Conservation (phyloP, 2,329 filamentous ascomycete species). For the Paradendryphiella salina region DNA sequence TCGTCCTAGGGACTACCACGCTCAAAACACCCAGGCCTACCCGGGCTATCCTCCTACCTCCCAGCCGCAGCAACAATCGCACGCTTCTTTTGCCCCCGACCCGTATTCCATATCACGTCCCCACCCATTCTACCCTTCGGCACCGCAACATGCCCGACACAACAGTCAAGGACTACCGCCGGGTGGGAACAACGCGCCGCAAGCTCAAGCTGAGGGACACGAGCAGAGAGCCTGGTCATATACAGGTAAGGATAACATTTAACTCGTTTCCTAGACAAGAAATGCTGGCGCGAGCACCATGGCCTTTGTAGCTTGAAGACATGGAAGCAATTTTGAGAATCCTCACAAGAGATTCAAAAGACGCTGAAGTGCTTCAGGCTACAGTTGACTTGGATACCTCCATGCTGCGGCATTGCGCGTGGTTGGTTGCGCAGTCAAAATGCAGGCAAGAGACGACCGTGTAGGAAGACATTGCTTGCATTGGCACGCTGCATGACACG, state of each 20-base stretch:
- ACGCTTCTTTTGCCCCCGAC: conserved; percentile 52
- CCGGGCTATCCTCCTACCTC: conserved; percentile 43
- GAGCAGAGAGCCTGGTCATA: conserved; percentile 41
- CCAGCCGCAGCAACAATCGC: conserved; percentile 44
- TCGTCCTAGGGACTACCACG: conserved; percentile 54
- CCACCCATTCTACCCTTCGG: conserved; percentile 52
- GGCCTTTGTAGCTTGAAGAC: background rate
- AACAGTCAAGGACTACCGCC: conserved; percentile 47
- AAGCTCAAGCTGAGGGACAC: conserved; percentile 40
- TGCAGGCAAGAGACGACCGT: conserved; percentile 8
- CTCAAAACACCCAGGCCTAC: conserved; percentile 29
- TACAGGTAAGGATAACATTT: conserved; percentile 42
- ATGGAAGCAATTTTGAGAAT: conserved; percentile 1
- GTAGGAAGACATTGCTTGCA: conserved; percentile 15
- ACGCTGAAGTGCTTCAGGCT: conserved; percentile 1
- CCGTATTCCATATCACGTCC: conserved; percentile 52
- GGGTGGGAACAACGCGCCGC: conserved; percentile 35
- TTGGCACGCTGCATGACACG: conserved; percentile 16
- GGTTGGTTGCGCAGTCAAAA: conserved; percentile 12
- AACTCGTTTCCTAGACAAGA: background rate
- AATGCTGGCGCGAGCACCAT: background rate
- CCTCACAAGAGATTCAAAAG: background rate
- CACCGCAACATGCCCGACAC: conserved; percentile 43
- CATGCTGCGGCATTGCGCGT: conserved; percentile 23
- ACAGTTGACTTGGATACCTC: background rate